These are phyloP conservation scores for Cutaneotrichosporon spelunceum DNA, from an alignment of 1,284 basidiomycete species.

Conservation along the genomic window DNA sequence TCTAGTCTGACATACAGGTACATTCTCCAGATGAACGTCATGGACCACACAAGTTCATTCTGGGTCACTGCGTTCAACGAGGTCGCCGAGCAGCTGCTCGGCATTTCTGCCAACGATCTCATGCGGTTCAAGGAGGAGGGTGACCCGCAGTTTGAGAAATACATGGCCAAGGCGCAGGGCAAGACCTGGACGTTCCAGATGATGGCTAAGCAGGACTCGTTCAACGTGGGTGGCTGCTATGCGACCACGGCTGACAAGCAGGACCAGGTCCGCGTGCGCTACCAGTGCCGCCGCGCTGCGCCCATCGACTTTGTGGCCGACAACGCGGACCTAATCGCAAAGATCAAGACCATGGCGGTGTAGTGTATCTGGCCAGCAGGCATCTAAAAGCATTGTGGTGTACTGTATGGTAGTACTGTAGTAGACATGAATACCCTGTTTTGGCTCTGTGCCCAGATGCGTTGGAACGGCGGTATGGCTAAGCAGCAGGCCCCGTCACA, in stretches of 20 bases:
- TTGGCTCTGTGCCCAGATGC: not conserved
- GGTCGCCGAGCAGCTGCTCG: slow-evolving; percentile 72
- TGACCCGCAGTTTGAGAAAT: slow-evolving; percentile 61
- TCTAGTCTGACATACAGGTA: slow-evolving; percentile 60
- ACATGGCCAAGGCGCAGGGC: slow-evolving; percentile 66
- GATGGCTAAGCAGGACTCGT: slow-evolving; percentile 82
- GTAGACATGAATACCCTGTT: not conserved
- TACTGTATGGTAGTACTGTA: not conserved
- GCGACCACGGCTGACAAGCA: slow-evolving; percentile 44
- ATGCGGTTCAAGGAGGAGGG: slow-evolving; percentile 68
- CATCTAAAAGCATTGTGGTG: not conserved
- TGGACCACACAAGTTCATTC: slow-evolving; percentile 81
- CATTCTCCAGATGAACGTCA: slow-evolving; percentile 80
- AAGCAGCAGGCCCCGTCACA: not conserved
- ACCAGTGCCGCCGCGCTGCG: slow-evolving; percentile 68
- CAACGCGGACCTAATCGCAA: slow-evolving; percentile 60
- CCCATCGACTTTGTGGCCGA: slow-evolving; percentile 72
- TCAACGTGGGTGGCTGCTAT: slow-evolving; percentile 62
- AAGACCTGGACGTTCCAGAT: slow-evolving; percentile 78
- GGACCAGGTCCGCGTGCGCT: slow-evolving; percentile 75
- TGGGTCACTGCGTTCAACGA: slow-evolving; percentile 99
- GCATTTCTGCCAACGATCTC: slow-evolving; percentile 75
- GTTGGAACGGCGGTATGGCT: not conserved
- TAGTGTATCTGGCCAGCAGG: slow-evolving; percentile 14
- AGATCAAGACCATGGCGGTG: slow-evolving; percentile 44